phyloP scores from a whole-genome alignment of 768 basidiomycete species.

The Phaeolepiota aurea region DNA sequence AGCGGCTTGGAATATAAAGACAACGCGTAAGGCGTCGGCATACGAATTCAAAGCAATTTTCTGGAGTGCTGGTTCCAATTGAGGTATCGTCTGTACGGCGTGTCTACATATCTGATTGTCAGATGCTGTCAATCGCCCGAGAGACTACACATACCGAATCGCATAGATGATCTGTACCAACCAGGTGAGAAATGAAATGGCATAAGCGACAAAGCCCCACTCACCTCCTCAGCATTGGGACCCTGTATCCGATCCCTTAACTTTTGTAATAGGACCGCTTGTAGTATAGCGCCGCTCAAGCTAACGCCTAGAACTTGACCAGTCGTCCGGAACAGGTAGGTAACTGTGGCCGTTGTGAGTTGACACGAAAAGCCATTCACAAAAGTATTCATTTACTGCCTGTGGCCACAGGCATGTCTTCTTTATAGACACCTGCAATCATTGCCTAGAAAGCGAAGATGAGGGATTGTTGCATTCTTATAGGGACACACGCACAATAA shows the following conservation, averaged over 20 bases:
- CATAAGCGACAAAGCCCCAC: conserved; percentile 10
- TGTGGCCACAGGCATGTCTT: conserved; percentile 83
- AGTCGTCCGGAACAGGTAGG: conserved; percentile 88
- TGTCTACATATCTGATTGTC: conserved; percentile 33
- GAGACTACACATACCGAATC: conserved; percentile 28
- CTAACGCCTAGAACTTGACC: conserved; percentile 96
- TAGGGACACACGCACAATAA: conserved; percentile 53
- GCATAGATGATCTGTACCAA: conserved; percentile 55
- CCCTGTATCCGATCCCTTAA: conserved; percentile 72
- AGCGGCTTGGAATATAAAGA: conserved; percentile 74
- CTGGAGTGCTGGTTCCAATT: conserved; percentile 43
- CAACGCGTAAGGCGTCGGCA: conserved; percentile 68
- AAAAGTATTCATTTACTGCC: conserved; percentile 48
- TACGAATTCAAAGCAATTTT: conserved; percentile 70
- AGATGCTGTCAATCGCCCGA: conserved; percentile 1
- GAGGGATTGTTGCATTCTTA: conserved; percentile 7
- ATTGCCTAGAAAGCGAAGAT: conserved; percentile 51
- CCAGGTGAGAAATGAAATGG: background rate
- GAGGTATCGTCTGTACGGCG: conserved; percentile 64
- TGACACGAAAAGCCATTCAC: background rate
- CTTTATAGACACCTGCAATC: conserved; percentile 72
- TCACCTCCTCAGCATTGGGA: conserved; percentile 62
- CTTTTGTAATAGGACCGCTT: conserved; percentile 65
- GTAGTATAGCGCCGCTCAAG: conserved; percentile 76
- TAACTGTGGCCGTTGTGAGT: conserved; percentile 40